A percentile compares a stretch with the other conserved stretches of the same genome.
These are phyloP conservation scores for Russula earlei DNA, from an alignment of 768 basidiomycete species.

Conservation along the genomic window DNA sequence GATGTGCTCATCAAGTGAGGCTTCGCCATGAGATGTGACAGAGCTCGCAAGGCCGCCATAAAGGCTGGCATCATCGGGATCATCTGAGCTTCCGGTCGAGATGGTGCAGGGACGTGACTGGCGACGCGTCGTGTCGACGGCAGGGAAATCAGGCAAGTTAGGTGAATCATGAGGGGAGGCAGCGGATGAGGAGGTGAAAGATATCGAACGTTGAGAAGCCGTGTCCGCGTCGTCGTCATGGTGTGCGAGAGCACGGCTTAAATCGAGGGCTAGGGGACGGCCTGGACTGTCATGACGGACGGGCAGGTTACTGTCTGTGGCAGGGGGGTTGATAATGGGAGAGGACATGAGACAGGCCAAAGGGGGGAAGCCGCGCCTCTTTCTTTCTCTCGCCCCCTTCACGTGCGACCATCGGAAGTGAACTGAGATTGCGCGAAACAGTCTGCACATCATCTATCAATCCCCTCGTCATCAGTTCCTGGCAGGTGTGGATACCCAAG, in stretches of 20 bases:
- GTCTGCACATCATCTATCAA: not conserved
- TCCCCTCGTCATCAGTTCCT: not conserved
- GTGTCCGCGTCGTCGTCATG: conserved; percentile 61
- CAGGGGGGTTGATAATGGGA: not conserved
- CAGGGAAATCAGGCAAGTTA: conserved; percentile 15
- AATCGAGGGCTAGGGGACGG: conserved; percentile 3
- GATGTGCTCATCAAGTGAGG: not conserved
- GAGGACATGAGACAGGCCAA: not conserved
- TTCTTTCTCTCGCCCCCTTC: not conserved
- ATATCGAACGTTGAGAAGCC: conserved; percentile 69
- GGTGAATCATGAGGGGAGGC: conserved; percentile 40
- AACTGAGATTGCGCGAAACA: not conserved
- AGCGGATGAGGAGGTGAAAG: conserved; percentile 52
- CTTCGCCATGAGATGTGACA: conserved; percentile 5
- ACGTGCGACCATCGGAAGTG: not conserved
- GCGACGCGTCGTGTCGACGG: conserved; percentile 26
- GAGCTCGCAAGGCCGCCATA: conserved; percentile 8
- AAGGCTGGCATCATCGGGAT: conserved; percentile 8
- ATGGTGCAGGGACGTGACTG: conserved; percentile 37
- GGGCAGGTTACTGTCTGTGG: conserved; percentile 13
- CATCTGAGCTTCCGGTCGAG: conserved; percentile 15
- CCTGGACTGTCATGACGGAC: not conserved
- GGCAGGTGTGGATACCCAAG: not conserved
- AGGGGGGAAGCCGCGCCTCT: not conserved
- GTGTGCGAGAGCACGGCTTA: conserved; percentile 21